Evolutionary conservation across 106 monocot species (phyloP), one percentile per base, ranked within the genome.

Genomic region (Alisma plantagoaquatica): DNA sequence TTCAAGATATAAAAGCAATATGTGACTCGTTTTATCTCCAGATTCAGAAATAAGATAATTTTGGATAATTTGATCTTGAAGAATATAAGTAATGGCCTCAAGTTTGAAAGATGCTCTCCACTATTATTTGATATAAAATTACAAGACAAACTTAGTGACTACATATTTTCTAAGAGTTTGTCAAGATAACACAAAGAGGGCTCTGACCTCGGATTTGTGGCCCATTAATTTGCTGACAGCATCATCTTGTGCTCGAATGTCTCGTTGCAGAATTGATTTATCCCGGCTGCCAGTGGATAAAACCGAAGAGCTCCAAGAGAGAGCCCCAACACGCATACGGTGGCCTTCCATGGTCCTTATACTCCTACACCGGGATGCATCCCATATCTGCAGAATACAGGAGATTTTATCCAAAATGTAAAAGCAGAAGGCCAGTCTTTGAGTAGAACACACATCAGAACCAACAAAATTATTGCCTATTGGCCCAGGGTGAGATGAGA

Each of bases 201-300:
- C 8, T n/a, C 46, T 60, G 54, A 89, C 98, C 98, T 98, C 98
- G 44, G 98, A 98, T 52, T 98, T 98, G 50, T 98, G 98, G 28
- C 98, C 98, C 4, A 61, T 64, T 30, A 82, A 72, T 60, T 85
- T 98, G 75, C 82, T 75, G 54, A 86, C 69, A 72, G 33, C 81
- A 86, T 98, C 98, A 50, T 90, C 90, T 53, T 89, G 89, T 26
- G 78, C 57, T 46, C 89, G 98, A 29, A 98, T 90, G 72, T 98
- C 98, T 60, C 73, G 78, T 41, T 98, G 90, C 31, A 85, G 81
- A 58, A 98, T 98, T 32, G 60, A 60, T 51, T 86, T 98, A 57
- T 98, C 98, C 19, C 89, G 59, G 46, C 98, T 85, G n/a, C 98
- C 98, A 31, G 98, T 90, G 31, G 98, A 98, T 70, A 98, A 76